Percentiles rank a stretch among this genome's conserved stretches.
Conservation (phyloP, 2,329 filamentous ascomycete genomes). For the Trichoderma harzianum region DNA sequence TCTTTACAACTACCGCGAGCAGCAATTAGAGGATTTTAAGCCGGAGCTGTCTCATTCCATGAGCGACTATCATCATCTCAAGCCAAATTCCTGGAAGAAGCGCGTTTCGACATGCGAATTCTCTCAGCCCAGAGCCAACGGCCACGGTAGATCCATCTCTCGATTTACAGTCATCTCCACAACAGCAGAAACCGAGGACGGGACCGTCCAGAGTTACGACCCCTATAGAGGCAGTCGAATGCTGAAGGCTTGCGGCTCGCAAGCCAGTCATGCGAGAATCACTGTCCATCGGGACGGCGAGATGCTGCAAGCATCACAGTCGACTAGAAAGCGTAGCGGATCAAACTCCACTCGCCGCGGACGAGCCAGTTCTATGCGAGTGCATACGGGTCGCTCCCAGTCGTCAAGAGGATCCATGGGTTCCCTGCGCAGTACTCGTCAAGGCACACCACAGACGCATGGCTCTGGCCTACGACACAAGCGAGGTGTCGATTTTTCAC, state of each 20-base stretch:
- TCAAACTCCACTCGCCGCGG: constrained; percentile 32
- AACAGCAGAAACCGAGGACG: constrained; percentile 48
- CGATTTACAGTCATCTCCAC: constrained; percentile 65
- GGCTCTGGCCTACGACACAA: constrained; percentile 45
- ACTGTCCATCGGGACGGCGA: constrained; percentile 59
- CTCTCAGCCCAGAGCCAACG: constrained; percentile 42
- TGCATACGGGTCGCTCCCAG: constrained; percentile 30
- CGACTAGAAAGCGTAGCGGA: constrained; percentile 35
- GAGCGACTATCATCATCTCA: constrained; percentile 86
- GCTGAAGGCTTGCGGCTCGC: constrained; percentile 39
- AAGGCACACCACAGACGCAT: constrained; percentile 42
- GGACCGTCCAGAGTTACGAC: constrained; percentile 68
- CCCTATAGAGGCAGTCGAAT: constrained; percentile 70
- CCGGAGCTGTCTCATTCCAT: constrained; percentile 76
- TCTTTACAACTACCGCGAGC: constrained; percentile 75
- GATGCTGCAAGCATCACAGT: constrained; percentile 26
- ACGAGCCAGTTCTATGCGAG: constrained; percentile 29
- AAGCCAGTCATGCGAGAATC: constrained; percentile 62
- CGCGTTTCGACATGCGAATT: constrained; percentile 62
- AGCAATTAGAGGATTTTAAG: constrained; percentile 83
- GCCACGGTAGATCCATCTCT: constrained; percentile 53
- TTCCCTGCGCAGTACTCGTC: constrained; percentile 48
- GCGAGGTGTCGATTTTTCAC: constrained; percentile 54
- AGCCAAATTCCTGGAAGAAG: constrained; percentile 55
- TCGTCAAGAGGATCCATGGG: constrained; percentile 44